phyloP scores from a whole-genome alignment of 2,329 filamentous ascomycete species.

The Botrytis cinerea region DNA sequence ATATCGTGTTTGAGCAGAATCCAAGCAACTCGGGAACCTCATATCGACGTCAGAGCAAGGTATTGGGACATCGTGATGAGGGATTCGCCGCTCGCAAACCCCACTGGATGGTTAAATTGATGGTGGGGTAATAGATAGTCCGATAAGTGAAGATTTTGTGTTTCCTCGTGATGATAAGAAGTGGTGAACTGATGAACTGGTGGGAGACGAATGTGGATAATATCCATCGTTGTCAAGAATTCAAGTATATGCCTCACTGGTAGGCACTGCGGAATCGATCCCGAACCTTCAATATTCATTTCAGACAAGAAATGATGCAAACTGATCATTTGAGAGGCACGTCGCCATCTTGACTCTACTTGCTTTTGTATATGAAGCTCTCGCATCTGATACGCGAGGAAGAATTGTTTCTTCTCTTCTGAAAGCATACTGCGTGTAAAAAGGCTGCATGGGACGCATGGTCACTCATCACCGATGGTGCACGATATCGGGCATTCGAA shows the following conservation, averaged over 20 bases:
- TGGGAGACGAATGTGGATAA: conserved; percentile 8
- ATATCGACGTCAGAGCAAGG: neutral
- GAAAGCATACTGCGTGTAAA: neutral
- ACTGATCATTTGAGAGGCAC: neutral
- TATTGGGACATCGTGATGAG: neutral
- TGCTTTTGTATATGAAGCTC: neutral
- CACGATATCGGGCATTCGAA: neutral
- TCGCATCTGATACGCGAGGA: neutral
- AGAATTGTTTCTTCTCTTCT: neutral
- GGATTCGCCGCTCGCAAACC: neutral
- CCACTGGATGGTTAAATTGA: neutral
- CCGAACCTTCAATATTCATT: neutral
- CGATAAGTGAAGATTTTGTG: conserved; percentile 10
- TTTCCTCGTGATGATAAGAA: conserved; percentile 14
- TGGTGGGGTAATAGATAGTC: neutral
- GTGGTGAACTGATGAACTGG: conserved; percentile 14
- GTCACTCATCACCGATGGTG: neutral
- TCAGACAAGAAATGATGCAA: neutral
- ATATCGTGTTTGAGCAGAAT: neutral
- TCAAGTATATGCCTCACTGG: neutral
- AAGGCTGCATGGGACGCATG: neutral
- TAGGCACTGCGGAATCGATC: neutral
- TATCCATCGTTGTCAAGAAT: neutral
- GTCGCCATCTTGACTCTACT: neutral
- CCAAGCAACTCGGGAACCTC: neutral